phyloP scores from a whole-genome alignment of 192 early-diverging fungal genomes.

The Backusella morwellensis region DNA sequence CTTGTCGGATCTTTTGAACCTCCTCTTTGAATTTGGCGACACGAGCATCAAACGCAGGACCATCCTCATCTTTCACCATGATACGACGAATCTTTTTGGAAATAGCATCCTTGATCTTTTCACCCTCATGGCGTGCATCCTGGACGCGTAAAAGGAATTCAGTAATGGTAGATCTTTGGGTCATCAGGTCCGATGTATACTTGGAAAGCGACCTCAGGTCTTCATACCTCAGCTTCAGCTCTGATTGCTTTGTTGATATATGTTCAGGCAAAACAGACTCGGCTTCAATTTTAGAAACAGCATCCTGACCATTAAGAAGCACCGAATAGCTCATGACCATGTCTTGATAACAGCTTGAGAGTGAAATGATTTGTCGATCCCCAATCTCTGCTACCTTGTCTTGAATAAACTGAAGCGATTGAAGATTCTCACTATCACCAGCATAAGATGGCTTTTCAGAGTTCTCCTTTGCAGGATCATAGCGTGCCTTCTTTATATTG shows the following conservation, averaged over 20 bases:
- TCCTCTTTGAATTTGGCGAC: conserved; percentile 9
- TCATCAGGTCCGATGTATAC: conserved; percentile 25
- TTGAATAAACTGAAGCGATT: conserved; percentile 21
- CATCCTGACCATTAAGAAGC: background rate
- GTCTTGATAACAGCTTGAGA: conserved; percentile 11
- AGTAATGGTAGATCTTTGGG: conserved; percentile 25
- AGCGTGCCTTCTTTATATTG: conserved; percentile 31
- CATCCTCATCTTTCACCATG: conserved; percentile 24
- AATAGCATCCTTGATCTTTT: conserved; percentile 27
- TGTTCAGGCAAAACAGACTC: conserved; percentile 9
- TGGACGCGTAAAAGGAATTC: conserved; percentile 29
- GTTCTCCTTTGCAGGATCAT: conserved; percentile 17
- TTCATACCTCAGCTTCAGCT: conserved; percentile 15
- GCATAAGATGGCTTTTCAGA: conserved; percentile 21
- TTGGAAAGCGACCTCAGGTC: conserved; percentile 3
- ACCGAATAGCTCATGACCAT: conserved; percentile 23
- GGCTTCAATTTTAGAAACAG: background rate
- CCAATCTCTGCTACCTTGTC: conserved; percentile 25
- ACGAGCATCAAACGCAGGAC: background rate
- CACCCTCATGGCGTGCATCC: conserved; percentile 28
- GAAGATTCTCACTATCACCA: conserved; percentile 23
- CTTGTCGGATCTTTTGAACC: conserved; percentile 13
- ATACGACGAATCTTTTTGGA: conserved; percentile 20
- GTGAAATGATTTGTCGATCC: conserved; percentile 20
- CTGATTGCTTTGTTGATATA: conserved; percentile 18